Evolutionary conservation across 257 asterid species (phyloP).

Genomic region (Ophiorrhiza pumila): DNA sequence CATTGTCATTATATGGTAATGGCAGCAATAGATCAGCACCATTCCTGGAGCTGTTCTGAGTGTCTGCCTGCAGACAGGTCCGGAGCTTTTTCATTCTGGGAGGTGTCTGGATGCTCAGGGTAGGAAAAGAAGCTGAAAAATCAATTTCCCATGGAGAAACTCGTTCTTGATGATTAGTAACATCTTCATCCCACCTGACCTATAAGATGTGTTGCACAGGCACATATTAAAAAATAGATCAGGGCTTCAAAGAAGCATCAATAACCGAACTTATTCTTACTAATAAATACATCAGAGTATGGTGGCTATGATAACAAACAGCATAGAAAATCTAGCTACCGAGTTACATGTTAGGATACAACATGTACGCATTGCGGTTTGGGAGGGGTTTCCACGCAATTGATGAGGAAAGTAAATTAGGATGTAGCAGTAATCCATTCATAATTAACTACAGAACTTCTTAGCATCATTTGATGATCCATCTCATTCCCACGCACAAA

Average conservation of each 20-base stretch:
- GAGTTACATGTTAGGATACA: background rate
- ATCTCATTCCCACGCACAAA: background rate
- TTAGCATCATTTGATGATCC: background rate
- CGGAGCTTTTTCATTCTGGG: constrained; percentile 84
- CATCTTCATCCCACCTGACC: constrained; percentile 97
- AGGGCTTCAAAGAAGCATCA: too few relatives aligned
- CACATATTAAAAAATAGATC: constrained; percentile 8
- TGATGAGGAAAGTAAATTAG: background rate
- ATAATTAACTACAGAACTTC: background rate
- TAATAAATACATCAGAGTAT: background rate
- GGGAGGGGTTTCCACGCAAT: background rate
- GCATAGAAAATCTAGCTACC: background rate
- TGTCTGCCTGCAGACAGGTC: constrained; percentile 49
- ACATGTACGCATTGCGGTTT: too few relatives aligned
- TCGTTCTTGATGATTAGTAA: constrained; percentile 78
- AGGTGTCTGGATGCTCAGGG: constrained; percentile 67
- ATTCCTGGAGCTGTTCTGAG: constrained; percentile 40
- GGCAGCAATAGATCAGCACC: constrained; percentile 22
- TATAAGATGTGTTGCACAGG: constrained; percentile 26
- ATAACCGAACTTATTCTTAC: background rate
- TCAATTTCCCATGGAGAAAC: constrained; percentile 98
- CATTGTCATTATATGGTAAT: constrained; percentile 3
- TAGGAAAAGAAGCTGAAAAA: constrained; percentile 73
- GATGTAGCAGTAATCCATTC: background rate
- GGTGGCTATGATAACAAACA: background rate